Percentiles rank a stretch among this genome's conserved stretches.
These are phyloP conservation scores for Zymoseptoria crescenta DNA, from an alignment of 2,329 filamentous ascomycete species.

Conservation along the genomic window DNA sequence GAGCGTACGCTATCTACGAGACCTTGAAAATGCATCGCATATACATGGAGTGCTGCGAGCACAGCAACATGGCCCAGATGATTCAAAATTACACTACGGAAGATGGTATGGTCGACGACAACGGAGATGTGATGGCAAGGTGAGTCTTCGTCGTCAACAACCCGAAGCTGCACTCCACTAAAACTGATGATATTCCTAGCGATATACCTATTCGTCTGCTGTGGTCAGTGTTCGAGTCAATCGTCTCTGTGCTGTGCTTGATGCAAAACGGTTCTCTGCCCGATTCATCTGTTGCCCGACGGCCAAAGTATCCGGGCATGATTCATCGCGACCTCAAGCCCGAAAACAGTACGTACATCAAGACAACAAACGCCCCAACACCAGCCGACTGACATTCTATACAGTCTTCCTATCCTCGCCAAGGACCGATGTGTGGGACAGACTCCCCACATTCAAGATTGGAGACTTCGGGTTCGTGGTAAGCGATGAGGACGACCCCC, in stretches of 20 bases:
- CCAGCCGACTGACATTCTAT: neutral
- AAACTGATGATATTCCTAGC: neutral
- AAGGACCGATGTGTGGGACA: neutral
- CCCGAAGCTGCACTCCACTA: neutral
- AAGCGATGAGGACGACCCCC: neutral
- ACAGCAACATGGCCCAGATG: neutral
- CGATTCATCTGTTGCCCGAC: neutral
- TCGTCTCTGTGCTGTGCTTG: conserved; percentile 2
- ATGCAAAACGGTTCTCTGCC: conserved; percentile 3
- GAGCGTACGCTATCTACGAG: neutral
- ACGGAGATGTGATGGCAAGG: neutral
- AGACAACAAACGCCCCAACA: neutral
- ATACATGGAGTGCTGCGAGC: neutral
- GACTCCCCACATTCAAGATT: neutral
- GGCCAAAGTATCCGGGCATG: neutral
- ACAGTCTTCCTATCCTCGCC: conserved; percentile 1
- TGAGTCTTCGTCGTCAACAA: neutral
- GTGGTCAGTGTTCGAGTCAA: conserved; percentile 6
- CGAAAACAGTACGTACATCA: neutral
- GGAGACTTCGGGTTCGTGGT: conserved; percentile 6
- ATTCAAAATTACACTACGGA: neutral
- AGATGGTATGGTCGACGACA: neutral
- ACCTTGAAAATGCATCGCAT: neutral
- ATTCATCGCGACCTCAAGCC: conserved; percentile 3
- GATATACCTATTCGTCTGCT: conserved; percentile 1